Base-by-base conservation (phyloP, 805 yeast species). In the Kockiozyma suomiensis region DNA sequence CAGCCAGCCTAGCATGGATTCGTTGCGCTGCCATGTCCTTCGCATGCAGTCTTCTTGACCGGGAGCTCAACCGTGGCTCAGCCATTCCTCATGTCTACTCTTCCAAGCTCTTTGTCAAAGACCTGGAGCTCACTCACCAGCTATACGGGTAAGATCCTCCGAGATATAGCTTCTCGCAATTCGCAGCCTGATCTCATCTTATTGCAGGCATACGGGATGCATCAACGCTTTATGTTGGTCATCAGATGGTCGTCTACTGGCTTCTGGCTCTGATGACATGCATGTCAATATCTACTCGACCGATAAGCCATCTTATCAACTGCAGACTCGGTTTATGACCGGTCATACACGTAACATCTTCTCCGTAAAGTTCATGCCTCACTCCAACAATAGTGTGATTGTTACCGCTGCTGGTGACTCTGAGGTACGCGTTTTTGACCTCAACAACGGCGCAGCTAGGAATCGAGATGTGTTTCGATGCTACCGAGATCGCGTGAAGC, bases 221-320 rank as follows among this genome's bases (percentile, higher is more conserved):
- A 46, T 65, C 26, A 65, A 65, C 42, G 50, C 68, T 4, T 38
- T 65, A 19, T 50, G 60, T 48, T 65, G 68, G 68, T 65, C 68
- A 4, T 45, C 50, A 2, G 61, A 64, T 30, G 68, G 68, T 19
- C 51, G 42, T 10, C 53, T 50, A 13, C 61, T 65, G 21, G 63
- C 64, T 3, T 65, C 68, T 4, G 68, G 68, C 21, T 50, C 65
- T 19, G 68, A 65, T 41, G 68, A 65, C 40, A 64, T 62, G n/a
- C 54, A 57, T 38, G 38, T 65, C 21, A 54, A 64, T 40, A 33
- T 65, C 42, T 65, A 64, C 56, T 38, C 52, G n/a, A 64, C 67
- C 21, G 58, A 32, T 17, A 7, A 12, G 12, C 58, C 61, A 7
- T 40, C 52, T 10, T 65, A 59, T 48, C 60, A 59, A 13, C 60